Conservation (phyloP, 1,139 yeast species). For the Pichia kudriavzevii region DNA sequence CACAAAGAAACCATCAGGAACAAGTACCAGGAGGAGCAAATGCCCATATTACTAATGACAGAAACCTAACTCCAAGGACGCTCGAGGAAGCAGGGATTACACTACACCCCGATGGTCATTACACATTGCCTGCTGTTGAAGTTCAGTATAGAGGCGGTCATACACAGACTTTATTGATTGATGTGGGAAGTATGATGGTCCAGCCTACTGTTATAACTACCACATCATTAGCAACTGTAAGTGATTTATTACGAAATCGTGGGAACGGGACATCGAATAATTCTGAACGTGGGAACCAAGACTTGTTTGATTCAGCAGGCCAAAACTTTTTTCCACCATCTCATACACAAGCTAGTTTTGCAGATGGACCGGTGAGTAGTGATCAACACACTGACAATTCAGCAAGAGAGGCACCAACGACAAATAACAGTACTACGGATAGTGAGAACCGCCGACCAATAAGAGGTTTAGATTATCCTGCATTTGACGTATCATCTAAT, state of each 20-base stretch:
- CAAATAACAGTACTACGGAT: conserved; percentile 2
- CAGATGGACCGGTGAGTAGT: too few species aligned
- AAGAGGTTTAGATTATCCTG: conserved; percentile 29
- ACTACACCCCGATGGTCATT: conserved; percentile 18
- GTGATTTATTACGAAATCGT: conserved; percentile 7
- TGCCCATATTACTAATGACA: background rate
- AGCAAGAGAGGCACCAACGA: conserved; percentile 1
- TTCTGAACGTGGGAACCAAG: too few species aligned
- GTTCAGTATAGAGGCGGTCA: conserved; percentile 25
- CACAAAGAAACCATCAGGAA: too few species aligned
- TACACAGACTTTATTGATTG: conserved; percentile 22
- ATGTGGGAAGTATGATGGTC: conserved; percentile 21
- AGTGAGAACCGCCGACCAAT: conserved; percentile 4
- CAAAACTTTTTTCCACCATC: too few species aligned
- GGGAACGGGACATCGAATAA: background rate
- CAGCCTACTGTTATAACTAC: conserved; percentile 1
- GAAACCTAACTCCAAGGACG: conserved; percentile 2
- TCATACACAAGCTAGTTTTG: background rate
- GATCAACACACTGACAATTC: too few species aligned
- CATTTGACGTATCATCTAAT: conserved; percentile 27
- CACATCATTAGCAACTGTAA: conserved; percentile 5
- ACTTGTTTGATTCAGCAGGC: too few species aligned
- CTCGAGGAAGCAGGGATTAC: conserved; percentile 17
- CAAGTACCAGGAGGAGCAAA: too few species aligned
- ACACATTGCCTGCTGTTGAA: conserved; percentile 23